Conservation (phyloP, 305 asterid species). For the Fraxinus albicans region DNA sequence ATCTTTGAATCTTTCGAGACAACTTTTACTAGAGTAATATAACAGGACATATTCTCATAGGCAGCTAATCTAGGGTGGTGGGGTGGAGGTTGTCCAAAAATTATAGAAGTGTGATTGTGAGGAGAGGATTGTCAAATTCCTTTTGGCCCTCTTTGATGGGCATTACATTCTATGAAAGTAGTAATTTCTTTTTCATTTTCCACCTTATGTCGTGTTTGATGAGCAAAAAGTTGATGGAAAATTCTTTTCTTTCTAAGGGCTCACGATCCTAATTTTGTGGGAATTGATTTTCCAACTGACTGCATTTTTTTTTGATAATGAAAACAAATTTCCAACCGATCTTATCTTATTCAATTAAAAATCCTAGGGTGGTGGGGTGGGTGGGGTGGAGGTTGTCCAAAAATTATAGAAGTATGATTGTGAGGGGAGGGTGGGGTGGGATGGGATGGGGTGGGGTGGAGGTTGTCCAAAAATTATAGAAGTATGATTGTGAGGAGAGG, state of each 20-base stretch:
- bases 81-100: not conserved
- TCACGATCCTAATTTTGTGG: no score
- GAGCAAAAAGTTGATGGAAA: no score
- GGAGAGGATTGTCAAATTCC: not conserved
- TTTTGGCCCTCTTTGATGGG: no score
- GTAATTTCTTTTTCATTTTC: no score
- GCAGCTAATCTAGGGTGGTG: not conserved
- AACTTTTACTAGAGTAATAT: not conserved
- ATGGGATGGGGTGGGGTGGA: not conserved
- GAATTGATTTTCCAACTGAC: no score
- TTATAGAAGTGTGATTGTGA: not conserved
- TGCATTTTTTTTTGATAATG: no score
- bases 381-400: not conserved
- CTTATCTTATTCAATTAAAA: no score
- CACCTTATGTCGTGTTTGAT: no score
- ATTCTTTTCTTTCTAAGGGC: no score
- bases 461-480: not conserved
- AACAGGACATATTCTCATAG: not conserved
- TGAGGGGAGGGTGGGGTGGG: not conserved
- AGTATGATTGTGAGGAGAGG: not conserved
- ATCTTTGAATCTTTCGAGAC: not conserved
- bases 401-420: not conserved
- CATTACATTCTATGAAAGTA: no score
- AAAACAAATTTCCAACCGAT: no score
- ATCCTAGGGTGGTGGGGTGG: no score